phyloP scores from a whole-genome alignment of 371 early-diverging fungal genomes.

The Rhizomucor pusillus region DNA sequence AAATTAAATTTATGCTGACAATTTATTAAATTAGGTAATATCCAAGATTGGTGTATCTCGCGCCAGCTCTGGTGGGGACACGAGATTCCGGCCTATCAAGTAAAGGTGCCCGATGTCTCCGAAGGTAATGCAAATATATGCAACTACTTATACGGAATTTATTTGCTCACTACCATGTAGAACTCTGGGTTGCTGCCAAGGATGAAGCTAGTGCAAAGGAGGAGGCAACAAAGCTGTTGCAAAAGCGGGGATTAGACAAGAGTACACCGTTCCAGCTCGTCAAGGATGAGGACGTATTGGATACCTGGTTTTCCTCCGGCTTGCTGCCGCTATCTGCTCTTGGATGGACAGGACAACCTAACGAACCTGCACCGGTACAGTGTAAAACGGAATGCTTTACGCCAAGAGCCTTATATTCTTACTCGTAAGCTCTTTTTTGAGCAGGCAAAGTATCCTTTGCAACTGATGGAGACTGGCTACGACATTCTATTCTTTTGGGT shows the following conservation, averaged over 20 bases:
- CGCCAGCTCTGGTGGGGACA: conserved; percentile 99
- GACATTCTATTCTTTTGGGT: conserved; percentile 99
- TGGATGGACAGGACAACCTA: conserved; percentile 54
- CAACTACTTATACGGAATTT: conserved; percentile 8
- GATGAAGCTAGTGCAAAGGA: conserved; percentile 57
- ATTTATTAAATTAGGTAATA: conserved; percentile 56
- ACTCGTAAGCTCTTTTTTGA: no score
- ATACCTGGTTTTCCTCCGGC: conserved; percentile 99
- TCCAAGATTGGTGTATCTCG: conserved; percentile 99
- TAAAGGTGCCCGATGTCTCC: conserved; percentile 46
- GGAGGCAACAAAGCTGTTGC: conserved; percentile 40
- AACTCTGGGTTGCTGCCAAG: conserved; percentile 74
- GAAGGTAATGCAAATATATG: neutral
- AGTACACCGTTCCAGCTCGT: conserved; percentile 26
- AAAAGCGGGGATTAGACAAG: conserved; percentile 24
- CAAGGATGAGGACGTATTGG: conserved; percentile 97
- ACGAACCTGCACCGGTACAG: conserved; percentile 33
- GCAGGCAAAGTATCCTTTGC: conserved; percentile 74
- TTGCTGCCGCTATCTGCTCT: conserved; percentile 94
- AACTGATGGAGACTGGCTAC: conserved; percentile 96
- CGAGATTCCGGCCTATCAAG: conserved; percentile 95
- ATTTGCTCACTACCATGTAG: conserved; percentile 8
- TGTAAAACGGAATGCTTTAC: conserved; percentile 6
- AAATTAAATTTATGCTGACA: neutral
- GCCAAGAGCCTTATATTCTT: no score